Base-by-base conservation (phyloP, 2,329 filamentous ascomycete species). In the Microcera coccophila region DNA sequence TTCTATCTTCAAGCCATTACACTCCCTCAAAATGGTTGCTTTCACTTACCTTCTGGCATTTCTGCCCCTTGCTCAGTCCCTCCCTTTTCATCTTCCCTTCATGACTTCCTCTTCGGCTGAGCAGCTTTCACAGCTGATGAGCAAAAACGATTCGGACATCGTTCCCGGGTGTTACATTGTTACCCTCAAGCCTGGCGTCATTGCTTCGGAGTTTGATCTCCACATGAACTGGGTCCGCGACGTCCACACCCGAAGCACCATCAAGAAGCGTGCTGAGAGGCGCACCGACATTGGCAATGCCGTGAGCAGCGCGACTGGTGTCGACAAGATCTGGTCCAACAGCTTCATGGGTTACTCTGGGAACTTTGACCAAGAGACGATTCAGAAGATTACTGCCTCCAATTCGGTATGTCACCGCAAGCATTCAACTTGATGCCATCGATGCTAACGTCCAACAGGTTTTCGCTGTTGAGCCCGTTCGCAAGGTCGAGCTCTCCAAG, bases 151-250 rank as follows among this genome's bases (percentile, higher is more conserved):
- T 21, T 33, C 36, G 3, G 53, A 54, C 39, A 47, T 66, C 28
- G 48, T 68, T 31, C 53, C 65, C 36, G 62, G 62, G 49, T 70
- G 66, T 50, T 74, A 72, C 55, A 74, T 74, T 43, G 57, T 74
- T 55, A 74, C 70, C 24, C 50, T 74, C 16, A 70, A 72, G 54
- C 57, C 64, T 8, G 60, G 61, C 22, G 51, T 66, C 32, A 49
- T 50, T 12, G 45, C 57, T 14, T 47, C 55, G 1, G 53, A 61
- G n/a, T 48, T 69, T 19, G 61, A 64, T n/a, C 47, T 52, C 22
- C 67, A 70, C 40, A 20, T 68, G 3, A 39, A 44, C 3, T 65
- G 64, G 59, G 61, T 68, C 29, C 49, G 46, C 4, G 49, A 54
- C 4, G 45, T 68, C 3, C 63, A 69, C 37, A 39, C 49, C 11